Evolutionary conservation across 208 protist species (phyloP).

Genomic region (Wallacemonas rigidus): DNA sequence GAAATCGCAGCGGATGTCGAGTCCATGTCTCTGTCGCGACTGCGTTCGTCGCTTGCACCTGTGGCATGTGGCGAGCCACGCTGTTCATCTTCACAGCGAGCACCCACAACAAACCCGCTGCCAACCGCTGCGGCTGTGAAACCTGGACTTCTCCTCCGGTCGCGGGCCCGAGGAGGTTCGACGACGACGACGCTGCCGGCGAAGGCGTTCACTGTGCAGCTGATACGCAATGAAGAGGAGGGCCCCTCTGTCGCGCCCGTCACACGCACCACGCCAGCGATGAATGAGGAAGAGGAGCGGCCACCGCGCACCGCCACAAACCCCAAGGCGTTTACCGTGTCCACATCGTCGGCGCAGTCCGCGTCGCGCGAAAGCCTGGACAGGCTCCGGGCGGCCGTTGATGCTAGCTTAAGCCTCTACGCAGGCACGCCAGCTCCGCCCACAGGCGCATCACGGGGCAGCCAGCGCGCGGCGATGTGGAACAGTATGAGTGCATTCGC

Average conservation of each 20-base stretch:
- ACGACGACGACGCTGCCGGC: neutral
- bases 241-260: neutral
- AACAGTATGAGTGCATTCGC: neutral
- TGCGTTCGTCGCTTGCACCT: slow-evolving; percentile 7
- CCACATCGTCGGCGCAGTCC: neutral
- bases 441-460: neutral
- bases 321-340: slow-evolving; percentile 5
- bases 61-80: neutral
- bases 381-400: neutral
- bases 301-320: neutral
- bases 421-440: neutral
- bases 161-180: neutral
- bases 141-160: slow-evolving; percentile 1
- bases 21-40: neutral
- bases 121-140: neutral
- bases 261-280: neutral
- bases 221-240: slow-evolving; percentile 20
- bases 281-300: neutral
- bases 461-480: neutral
- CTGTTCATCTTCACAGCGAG: neutral
- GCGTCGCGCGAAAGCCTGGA: neutral
- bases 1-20: neutral
- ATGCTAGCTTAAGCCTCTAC: neutral
- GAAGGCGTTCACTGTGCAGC: neutral
- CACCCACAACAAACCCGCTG: neutral